Evolutionary conservation across 441 rosid genomes (phyloP).

Genomic region (Biscutella laevigata): DNA sequence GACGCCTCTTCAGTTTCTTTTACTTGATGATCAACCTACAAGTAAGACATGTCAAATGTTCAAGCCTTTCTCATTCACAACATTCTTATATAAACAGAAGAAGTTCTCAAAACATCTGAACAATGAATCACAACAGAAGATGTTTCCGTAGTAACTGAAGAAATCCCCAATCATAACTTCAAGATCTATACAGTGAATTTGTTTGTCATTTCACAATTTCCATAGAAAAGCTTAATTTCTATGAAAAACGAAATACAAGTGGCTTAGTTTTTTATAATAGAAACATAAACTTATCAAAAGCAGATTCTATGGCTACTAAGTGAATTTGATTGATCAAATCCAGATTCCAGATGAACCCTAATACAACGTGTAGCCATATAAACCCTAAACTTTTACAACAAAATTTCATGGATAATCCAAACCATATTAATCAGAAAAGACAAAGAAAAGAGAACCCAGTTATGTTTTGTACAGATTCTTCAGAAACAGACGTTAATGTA

Average conservation of each 20-base stretch:
- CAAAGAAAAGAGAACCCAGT: constrained; percentile 1
- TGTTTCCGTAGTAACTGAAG: no score
- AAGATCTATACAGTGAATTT: no score
- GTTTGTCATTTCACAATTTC: not conserved
- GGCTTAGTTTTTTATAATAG: not conserved
- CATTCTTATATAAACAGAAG: no score
- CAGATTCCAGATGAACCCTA: not conserved
- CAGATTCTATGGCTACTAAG: constrained; percentile 14
- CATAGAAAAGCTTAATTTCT: no score
- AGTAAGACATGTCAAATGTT: constrained; percentile 1
- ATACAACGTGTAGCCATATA: not conserved
- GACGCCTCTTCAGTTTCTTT: constrained; percentile 31
- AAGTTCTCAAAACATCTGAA: no score
- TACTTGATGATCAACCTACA: constrained; percentile 15
- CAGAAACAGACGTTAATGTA: not conserved
- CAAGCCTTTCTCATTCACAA: not conserved
- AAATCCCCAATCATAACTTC: not conserved
- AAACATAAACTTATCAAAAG: constrained; percentile 5
- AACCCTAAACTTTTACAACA: not conserved
- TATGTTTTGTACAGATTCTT: not conserved
- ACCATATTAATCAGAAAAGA: not conserved
- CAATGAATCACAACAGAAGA: no score
- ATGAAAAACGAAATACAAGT: no score
- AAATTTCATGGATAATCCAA: not conserved
- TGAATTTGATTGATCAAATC: constrained; percentile 13